Conservation (phyloP, 2,329 filamentous ascomycete species). For the Arthrinium phaeospermum region DNA sequence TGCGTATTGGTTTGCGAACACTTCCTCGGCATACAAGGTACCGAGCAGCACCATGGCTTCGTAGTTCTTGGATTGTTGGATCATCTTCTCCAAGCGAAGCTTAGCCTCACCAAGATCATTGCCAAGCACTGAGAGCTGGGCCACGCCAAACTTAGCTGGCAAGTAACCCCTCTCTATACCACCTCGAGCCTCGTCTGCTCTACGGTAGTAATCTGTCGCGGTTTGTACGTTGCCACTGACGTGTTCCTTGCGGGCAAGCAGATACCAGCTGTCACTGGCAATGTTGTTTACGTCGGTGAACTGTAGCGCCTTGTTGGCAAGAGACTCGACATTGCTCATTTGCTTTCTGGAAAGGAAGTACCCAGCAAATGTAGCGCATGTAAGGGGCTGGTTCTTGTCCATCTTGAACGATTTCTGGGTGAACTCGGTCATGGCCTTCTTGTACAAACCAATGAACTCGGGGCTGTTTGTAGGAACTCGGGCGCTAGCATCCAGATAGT, state of each 20-base stretch:
- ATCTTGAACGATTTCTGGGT: constrained; percentile 93
- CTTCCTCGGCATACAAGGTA: constrained; percentile 91
- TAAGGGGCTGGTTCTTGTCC: constrained; percentile 88
- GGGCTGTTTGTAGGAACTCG: constrained; percentile 83
- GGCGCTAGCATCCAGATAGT: constrained; percentile 86
- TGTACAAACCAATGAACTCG: constrained; percentile 84
- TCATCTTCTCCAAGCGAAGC: constrained; percentile 90
- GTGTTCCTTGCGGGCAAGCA: constrained; percentile 90
- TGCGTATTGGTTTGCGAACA: constrained; percentile 77
- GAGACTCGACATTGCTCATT: constrained; percentile 79
- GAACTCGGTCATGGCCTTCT: constrained; percentile 92
- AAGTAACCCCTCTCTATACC: constrained; percentile 90
- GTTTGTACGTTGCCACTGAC: constrained; percentile 75
- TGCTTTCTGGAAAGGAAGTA: constrained; percentile 88
- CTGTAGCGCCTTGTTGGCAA: constrained; percentile 93
- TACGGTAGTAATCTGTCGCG: constrained; percentile 85
- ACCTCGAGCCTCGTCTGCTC: constrained; percentile 89
- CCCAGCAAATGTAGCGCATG: constrained; percentile 86
- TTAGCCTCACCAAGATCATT: constrained; percentile 91
- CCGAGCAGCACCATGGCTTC: constrained; percentile 94
- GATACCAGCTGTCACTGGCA: constrained; percentile 96
- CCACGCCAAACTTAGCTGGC: constrained; percentile 92
- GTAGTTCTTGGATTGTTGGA: constrained; percentile 80
- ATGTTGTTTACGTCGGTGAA: constrained; percentile 96
- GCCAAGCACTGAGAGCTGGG: constrained; percentile 85